Percentiles rank a stretch among this genome's conserved stretches.
phyloP scores from a whole-genome alignment of 139 green algal genomes.

The Gonium pectorale region DNA sequence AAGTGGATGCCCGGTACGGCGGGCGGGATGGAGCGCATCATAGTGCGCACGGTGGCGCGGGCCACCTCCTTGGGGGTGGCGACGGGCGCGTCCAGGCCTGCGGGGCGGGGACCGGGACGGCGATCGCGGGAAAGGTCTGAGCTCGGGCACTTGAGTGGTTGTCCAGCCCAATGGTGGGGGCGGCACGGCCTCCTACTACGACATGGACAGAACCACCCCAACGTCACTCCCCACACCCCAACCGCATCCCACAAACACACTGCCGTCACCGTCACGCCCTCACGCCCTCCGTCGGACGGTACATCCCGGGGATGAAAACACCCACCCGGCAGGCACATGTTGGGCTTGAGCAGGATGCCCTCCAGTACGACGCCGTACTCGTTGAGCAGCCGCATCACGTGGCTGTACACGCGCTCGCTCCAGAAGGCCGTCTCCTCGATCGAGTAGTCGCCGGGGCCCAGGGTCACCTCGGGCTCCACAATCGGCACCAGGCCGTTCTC shows the following conservation, averaged over 20 bases:
- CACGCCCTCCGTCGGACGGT: too few relatives aligned
- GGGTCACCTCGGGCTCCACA: constrained; percentile 95
- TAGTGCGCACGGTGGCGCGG: constrained; percentile 84
- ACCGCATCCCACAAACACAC: too few relatives aligned
- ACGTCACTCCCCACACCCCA: too few relatives aligned
- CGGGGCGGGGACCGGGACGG: not conserved
- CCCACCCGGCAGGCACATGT: constrained; percentile 74
- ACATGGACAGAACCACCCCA: too few relatives aligned
- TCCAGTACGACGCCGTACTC: constrained; percentile 92
- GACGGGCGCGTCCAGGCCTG: constrained; percentile 38
- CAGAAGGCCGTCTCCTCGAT: constrained; percentile 91
- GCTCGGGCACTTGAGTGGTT: too few relatives aligned
- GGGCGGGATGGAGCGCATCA: constrained; percentile 87
- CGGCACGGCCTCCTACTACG: too few relatives aligned
- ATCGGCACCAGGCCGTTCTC: constrained; percentile 93
- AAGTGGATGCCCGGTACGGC: constrained; percentile 85
- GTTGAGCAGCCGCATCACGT: constrained; percentile 88
- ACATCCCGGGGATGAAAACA: not conserved
- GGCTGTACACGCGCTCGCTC: constrained; percentile 74
- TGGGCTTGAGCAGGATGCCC: constrained; percentile 95
- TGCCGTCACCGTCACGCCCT: too few relatives aligned
- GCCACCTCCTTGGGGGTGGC: constrained; percentile 80
- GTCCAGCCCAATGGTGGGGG: too few relatives aligned
- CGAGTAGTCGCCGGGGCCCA: constrained; percentile 82
- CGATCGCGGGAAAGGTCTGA: not conserved